These are phyloP conservation scores for Ceratocystis variospora DNA, from an alignment of 2,329 filamentous ascomycete species.

Conservation along the genomic window DNA sequence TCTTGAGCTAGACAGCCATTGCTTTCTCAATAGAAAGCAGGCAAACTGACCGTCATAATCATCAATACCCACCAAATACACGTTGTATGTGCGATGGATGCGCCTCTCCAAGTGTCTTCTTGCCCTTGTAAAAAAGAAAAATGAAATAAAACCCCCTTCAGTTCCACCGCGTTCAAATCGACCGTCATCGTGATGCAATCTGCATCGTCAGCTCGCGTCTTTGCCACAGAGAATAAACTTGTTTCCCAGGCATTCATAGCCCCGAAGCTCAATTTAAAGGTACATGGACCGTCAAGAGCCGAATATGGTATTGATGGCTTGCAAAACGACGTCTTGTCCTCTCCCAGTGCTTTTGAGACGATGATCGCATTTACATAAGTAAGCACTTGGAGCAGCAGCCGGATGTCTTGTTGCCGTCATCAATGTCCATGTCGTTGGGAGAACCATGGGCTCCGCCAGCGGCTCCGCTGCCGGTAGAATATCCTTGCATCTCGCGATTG, in stretches of 20 bases:
- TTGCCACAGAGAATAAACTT: not conserved
- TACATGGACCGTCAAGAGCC: too few relatives aligned
- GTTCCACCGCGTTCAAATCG: not conserved
- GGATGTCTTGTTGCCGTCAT: slow-evolving; percentile 50
- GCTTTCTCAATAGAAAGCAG: not conserved
- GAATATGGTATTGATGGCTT: not conserved
- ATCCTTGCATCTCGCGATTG: slow-evolving; percentile 94
- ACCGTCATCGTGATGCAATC: not conserved
- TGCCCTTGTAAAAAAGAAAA: not conserved
- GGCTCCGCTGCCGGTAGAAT: slow-evolving; percentile 56
- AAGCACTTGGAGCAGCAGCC: slow-evolving; percentile 80
- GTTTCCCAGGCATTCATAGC: too few relatives aligned
- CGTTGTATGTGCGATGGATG: not conserved
- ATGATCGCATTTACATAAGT: slow-evolving; percentile 55
- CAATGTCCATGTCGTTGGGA: slow-evolving; percentile 64
- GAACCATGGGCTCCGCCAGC: slow-evolving; percentile 48
- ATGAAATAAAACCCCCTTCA: not conserved
- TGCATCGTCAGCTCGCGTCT: not conserved
- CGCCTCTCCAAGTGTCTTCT: not conserved
- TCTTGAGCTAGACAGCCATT: not conserved
- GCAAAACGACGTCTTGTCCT: not conserved
- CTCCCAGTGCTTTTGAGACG: not conserved
- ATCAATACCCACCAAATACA: slow-evolving; percentile 2
- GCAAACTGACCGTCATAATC: not conserved
- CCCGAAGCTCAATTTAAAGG: too few relatives aligned